Base-by-base conservation (phyloP, 2,329 filamentous ascomycete species). In the Pyrenophora tritici-repentis region DNA sequence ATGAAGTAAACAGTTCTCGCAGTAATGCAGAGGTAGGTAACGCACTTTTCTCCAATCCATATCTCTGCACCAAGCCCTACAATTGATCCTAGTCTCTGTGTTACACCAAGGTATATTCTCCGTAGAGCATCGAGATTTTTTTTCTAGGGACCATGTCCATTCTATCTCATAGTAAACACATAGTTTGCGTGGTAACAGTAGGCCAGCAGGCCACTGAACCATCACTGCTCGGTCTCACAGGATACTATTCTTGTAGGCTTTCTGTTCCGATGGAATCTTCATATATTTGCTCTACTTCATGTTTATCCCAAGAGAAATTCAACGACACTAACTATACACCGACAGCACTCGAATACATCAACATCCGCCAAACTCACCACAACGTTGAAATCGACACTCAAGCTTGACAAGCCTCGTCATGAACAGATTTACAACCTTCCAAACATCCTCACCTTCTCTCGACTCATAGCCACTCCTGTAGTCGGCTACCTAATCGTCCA, bases 381-480 rank as follows among this genome's bases (percentile, higher is more conserved):
- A 53, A 67, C 67, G 18, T 51, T 72, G 6, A 69, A 68, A 33
- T 59, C 67, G 7, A 68, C 61, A 14, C 56, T 72, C 42, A 68
- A 65, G 42, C 55, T 71, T 41, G 59, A 66, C 53, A 62, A 58
- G 14, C 58, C 61, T 35, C 71, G 78, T 7, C 73, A 80, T 10
- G 94, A 99, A 76, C 91, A 99, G 70, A 96, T 99, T 68, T 97
- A 96, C 78, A 99, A 91, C 31, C 70, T 99, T n/a, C 94, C 94
- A 34, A 99, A 99, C 71, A 81, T 96, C 55, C 82, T 99, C 45
- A 99, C 94, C 1, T 86, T 93, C 61, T 90, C 91, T 2, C 89
- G 94, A 2, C 84, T 99, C 33, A 71, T 90, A 42, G 88, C 90
- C 1, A 90, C 94, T 1, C 94, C 94, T 0, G 80, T 89, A 24